Evolutionary conservation across 371 early-diverging fungal species (phyloP), one percentile per base, ranked within the genome.

Genomic region (Rhizopus sp.): DNA sequence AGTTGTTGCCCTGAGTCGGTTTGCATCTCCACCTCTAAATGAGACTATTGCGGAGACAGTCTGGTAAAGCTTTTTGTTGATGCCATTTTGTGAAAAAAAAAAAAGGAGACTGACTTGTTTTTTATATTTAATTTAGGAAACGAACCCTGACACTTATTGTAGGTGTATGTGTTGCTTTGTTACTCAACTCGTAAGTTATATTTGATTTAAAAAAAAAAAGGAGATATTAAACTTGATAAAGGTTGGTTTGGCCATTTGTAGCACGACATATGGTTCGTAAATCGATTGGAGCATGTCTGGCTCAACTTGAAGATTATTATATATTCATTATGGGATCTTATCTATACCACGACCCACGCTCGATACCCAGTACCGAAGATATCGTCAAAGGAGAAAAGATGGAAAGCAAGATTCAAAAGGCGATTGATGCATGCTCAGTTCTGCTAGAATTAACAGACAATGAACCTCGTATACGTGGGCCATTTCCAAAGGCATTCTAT

Each of bases 171-270:
- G 73, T 82, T 5, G 72, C 84, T 1, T 64, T 85, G 7, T 52
- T 75, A 10, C 63, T 87, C 35, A 78, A 82, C 48, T 78, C 73
- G 80, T 77, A 65, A 61, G 64, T 53, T 10, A 2, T 3, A 32
- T 30, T 65, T 10, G 12, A 32, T 13, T 12, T 35, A 30, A 38
- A 40, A 7, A 50, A 33, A 33, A 29, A 30, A 10, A 33, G 12
- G 40, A 29, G 38, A n/a, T 47, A 40, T 7, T 23, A 16, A 23
- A 12, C 13, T 34, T 23, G 8, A 1, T 30, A 37, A 47, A 79
- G 82, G 51, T 33, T 79, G 35, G 55, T 87, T 0, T 87, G 85
- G 85, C 87, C 87, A 12, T 85, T 82, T 60, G 66, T 83, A 13
- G 87, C 87, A 1, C 72, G 84, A 23, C 78, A 76, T 39, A 80